Evolutionary conservation across 2,329 filamentous ascomycete species (phyloP).

Genomic region (Rhinocladiella similis): DNA sequence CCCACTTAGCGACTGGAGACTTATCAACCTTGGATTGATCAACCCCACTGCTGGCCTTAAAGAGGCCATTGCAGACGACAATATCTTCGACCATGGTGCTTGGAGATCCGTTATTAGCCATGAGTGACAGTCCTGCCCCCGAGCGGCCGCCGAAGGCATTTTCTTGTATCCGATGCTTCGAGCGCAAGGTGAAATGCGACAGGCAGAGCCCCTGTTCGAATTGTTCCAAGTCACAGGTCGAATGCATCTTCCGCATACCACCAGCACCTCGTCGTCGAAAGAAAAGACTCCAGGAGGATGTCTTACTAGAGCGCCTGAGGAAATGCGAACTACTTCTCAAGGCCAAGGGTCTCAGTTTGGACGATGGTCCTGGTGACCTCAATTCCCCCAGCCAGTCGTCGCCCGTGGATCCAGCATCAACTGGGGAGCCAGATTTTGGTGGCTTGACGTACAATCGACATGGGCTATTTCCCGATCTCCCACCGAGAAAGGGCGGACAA

Average conservation of each 20-base stretch:
- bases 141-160: conserved; percentile 23
- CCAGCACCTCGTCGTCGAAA: conserved; percentile 30
- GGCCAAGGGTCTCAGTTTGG: conserved; percentile 26
- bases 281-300: conserved; percentile 29
- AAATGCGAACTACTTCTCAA: conserved; percentile 28
- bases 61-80: too few species aligned
- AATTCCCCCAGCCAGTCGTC: background rate
- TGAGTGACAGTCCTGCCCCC: background rate
- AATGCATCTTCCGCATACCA: conserved; percentile 39
- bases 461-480: conserved; percentile 1
- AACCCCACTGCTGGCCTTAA: too few species aligned
- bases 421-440: conserved; percentile 1
- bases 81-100: too few species aligned
- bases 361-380: background rate
- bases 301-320: conserved; percentile 26
- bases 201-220: conserved; percentile 44
- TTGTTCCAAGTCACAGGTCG: conserved; percentile 41
- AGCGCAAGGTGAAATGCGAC: conserved; percentile 45
- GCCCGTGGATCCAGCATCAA: background rate
- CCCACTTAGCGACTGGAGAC: too few species aligned
- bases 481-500: conserved; percentile 12
- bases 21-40: too few species aligned
- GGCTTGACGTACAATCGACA: background rate
- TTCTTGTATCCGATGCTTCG: conserved; percentile 32
- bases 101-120: background rate